Evolutionary conservation across 768 basidiomycete genomes (phyloP).

Genomic region (Suillus spraguei): DNA sequence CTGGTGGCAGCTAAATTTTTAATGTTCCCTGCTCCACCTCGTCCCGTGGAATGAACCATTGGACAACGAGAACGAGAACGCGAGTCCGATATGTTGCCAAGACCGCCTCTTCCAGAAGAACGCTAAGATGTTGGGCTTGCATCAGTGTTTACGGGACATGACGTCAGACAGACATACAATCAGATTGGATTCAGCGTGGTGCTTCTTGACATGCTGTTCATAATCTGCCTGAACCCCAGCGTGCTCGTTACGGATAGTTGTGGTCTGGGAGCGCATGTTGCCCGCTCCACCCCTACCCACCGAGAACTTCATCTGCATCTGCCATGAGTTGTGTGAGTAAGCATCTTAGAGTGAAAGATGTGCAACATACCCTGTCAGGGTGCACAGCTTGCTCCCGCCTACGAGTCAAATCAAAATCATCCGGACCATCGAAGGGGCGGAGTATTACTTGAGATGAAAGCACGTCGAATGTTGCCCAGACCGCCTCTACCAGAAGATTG

Average conservation of each 20-base stretch:
- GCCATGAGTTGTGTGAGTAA: constrained; percentile 13
- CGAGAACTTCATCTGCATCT: constrained; percentile 33
- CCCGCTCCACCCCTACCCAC: constrained; percentile 83
- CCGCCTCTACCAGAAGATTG: constrained; percentile 71
- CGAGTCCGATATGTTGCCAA: constrained; percentile 58
- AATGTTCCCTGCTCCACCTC: constrained; percentile 69
- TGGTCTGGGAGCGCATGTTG: constrained; percentile 71
- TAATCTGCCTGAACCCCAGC: constrained; percentile 21
- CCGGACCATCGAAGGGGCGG: constrained; percentile 41
- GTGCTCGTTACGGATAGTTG: constrained; percentile 31
- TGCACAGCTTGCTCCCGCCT: constrained; percentile 60
- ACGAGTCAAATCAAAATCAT: constrained; percentile 41
- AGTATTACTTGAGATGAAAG: constrained; percentile 47
- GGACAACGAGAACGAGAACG: constrained; percentile 52
- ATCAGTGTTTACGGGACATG: not conserved
- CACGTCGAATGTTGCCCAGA: constrained; percentile 61
- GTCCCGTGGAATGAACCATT: constrained; percentile 51
- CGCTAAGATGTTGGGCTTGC: constrained; percentile 34
- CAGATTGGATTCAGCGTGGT: constrained; percentile 30
- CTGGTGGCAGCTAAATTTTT: constrained; percentile 28
- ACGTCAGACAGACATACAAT: constrained; percentile 34
- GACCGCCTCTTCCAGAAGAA: constrained; percentile 67
- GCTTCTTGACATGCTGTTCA: constrained; percentile 26
- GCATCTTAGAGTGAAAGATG: not conserved
- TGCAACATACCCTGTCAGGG: constrained; percentile 38